Conservation (phyloP, 2,329 filamentous ascomycete species). For the Cladosporium sp. region DNA sequence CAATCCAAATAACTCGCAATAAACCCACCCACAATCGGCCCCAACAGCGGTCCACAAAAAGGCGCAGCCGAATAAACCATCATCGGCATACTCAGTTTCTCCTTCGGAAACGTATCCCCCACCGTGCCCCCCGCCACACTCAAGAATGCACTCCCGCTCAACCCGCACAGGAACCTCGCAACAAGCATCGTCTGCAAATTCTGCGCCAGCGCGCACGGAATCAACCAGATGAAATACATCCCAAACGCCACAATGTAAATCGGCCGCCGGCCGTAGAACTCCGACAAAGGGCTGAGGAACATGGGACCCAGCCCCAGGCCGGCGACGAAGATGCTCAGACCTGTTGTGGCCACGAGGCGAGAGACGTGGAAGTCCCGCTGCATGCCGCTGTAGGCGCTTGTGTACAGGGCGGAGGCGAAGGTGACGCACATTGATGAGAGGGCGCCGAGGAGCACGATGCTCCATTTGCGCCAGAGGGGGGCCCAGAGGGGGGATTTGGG, state of each 20-base stretch:
- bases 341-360: constrained; percentile 69
- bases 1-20: constrained; percentile 73
- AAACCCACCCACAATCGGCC: constrained; percentile 67
- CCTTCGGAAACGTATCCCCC: constrained; percentile 68
- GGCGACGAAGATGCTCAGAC: constrained; percentile 75
- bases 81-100: constrained; percentile 76
- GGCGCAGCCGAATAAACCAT: constrained; percentile 64
- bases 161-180: constrained; percentile 70
- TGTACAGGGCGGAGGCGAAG: constrained; percentile 51
- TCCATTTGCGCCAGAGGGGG: constrained; percentile 64
- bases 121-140: constrained; percentile 80
- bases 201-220: constrained; percentile 66
- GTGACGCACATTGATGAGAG: constrained; percentile 36
- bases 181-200: constrained; percentile 65
- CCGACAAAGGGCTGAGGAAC: constrained; percentile 59
- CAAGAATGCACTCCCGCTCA: constrained; percentile 60
- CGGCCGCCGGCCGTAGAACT: constrained; percentile 62
- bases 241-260: constrained; percentile 66
- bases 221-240: constrained; percentile 62
- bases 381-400: constrained; percentile 36
- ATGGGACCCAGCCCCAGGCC: constrained; percentile 61
- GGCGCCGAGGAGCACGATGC: constrained; percentile 71
- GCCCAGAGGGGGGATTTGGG: constrained; percentile 61
- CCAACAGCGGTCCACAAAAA: constrained; percentile 54
- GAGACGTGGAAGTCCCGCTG: constrained; percentile 67